A percentile compares a stretch with the other conserved stretches of the same genome.
Conservation (phyloP, 129 eudicot species). For the Centella asiatica region DNA sequence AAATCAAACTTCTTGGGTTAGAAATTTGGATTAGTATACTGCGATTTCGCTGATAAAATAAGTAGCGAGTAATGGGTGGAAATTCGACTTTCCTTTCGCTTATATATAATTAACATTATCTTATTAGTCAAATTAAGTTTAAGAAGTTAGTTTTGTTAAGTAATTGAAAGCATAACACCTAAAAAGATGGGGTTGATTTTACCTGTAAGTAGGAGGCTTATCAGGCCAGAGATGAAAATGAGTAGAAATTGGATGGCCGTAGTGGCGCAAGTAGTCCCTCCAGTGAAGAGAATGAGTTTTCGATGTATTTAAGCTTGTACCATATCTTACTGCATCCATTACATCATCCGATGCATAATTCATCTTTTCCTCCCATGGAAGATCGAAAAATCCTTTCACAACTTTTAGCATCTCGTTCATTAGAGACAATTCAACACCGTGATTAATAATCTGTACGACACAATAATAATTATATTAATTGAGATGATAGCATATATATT, state of each 20-base stretch:
- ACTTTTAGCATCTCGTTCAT: conserved; percentile 22
- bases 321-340: conserved; percentile 20
- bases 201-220: conserved; percentile 30
- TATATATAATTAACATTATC: no score
- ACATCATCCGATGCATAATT: conserved; percentile 23
- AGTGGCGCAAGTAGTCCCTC: conserved; percentile 37
- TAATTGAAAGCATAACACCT: no score
- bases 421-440: conserved; percentile 17
- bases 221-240: conserved; percentile 26
- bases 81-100: no score
- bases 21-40: no score
- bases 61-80: no score
- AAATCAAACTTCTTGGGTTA: no score
- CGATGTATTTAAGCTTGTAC: conserved; percentile 31
- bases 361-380: conserved; percentile 22
- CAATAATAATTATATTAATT: no score
- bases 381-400: conserved; percentile 21
- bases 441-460: conserved; percentile 20
- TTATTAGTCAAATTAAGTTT: no score
- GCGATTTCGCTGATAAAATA: no score
- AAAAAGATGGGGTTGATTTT: neutral
- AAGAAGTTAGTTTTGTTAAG: no score
- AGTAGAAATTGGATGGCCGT: conserved; percentile 16
- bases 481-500: no score
- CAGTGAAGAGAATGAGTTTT: conserved; percentile 27